Percentiles rank a stretch among this genome's conserved stretches.
phyloP scores from a whole-genome alignment of 257 asterid genomes.

The Lithospermum erythrorhizon region DNA sequence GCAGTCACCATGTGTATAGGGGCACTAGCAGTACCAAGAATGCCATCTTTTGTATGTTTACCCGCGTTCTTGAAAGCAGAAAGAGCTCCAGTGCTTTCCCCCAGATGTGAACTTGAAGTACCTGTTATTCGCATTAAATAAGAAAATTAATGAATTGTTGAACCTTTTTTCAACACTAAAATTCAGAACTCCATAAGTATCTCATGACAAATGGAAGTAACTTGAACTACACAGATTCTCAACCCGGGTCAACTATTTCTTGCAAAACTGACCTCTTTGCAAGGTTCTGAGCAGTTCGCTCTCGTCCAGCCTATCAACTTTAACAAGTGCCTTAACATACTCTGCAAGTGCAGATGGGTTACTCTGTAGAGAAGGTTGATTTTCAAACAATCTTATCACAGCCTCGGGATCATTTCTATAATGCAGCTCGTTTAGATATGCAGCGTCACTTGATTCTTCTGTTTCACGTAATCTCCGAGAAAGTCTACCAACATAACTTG shows the following conservation, averaged over 20 bases:
- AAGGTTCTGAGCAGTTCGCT: constrained; percentile 68
- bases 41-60: constrained; percentile 58
- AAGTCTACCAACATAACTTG: constrained; percentile 62
- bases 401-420: constrained; percentile 65
- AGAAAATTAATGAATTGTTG: constrained; percentile 2
- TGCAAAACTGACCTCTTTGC: constrained; percentile 51
- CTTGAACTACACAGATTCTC: neutral
- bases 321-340: constrained; percentile 80
- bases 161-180: neutral
- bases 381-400: constrained; percentile 75
- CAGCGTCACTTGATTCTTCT: constrained; percentile 52
- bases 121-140: constrained; percentile 36
- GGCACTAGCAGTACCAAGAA: constrained; percentile 74
- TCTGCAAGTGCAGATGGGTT: constrained; percentile 75
- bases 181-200: neutral
- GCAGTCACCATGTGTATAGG: constrained; percentile 90
- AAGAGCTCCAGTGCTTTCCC: constrained; percentile 49
- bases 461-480: constrained; percentile 57
- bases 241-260: neutral
- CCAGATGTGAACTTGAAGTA: constrained; percentile 35
- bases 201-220: neutral
- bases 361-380: constrained; percentile 62
- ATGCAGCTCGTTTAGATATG: constrained; percentile 69
- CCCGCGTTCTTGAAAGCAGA: constrained; percentile 65
- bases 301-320: constrained; percentile 75